phyloP scores from a whole-genome alignment of 495 filamentous ascomycete genomes.

The Neurospora pannonica region DNA sequence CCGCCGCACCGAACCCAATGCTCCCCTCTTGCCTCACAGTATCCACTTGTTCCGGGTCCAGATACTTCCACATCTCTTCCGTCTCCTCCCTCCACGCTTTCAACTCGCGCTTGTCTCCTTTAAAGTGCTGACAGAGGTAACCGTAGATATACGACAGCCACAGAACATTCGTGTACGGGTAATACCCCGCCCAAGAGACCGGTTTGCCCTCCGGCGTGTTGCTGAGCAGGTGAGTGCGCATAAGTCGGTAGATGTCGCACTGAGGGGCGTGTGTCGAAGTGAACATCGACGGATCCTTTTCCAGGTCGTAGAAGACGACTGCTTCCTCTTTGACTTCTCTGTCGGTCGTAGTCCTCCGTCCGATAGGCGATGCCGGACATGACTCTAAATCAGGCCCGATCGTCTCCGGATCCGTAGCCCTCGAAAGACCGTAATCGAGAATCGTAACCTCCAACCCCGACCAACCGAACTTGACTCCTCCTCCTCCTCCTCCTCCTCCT shows the following conservation, averaged over 20 bases:
- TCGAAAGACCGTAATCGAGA: slow-evolving; percentile 84
- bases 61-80: slow-evolving; percentile 29
- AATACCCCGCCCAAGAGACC: slow-evolving; percentile 28
- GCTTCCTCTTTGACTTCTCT: slow-evolving; percentile 1
- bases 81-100: slow-evolving; percentile 26
- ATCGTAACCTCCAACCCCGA: slow-evolving; percentile 70
- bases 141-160: slow-evolving; percentile 44
- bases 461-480: slow-evolving; percentile 44
- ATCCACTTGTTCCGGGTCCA: background rate
- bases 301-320: slow-evolving; percentile 39
- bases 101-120: slow-evolving; percentile 25
- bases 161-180: slow-evolving; percentile 45
- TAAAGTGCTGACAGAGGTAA: slow-evolving; percentile 28
- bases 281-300: slow-evolving; percentile 44
- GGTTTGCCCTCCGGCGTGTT: slow-evolving; percentile 24
- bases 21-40: background rate
- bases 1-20: slow-evolving; percentile 13
- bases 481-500: background rate
- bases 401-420: slow-evolving; percentile 34
- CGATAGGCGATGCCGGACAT: background rate
- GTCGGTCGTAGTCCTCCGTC: background rate
- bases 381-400: background rate
- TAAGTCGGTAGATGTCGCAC: slow-evolving; percentile 40
- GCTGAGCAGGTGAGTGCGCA: slow-evolving; percentile 41
- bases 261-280: slow-evolving; percentile 37